Base-by-base conservation (phyloP, 345 rosid species). In the Physaria fendleri region DNA sequence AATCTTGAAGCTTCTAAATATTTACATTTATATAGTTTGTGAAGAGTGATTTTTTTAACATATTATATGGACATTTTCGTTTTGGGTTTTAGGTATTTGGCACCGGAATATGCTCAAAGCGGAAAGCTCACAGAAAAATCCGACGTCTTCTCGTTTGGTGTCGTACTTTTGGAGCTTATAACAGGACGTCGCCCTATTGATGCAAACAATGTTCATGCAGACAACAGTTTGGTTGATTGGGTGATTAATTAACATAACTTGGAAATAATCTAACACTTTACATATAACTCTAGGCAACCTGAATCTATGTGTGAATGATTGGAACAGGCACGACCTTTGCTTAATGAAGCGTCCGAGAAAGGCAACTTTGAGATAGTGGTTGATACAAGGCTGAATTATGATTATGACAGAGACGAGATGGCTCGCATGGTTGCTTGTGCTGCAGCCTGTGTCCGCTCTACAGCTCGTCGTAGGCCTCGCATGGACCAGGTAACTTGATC, bases 201-300 rank as follows among this genome's bases (percentile, higher is more conserved):
- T 74, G 13, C 74, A 46, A 53, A 73, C 25, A 74, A 73, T 47
- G 28, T 80, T 43, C 54, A 53, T 72, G 70, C 66, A 75, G 89
- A 89, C 11, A 82, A 82, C 42, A 86, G 90, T 69, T 73, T 89
- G 56, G 95, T 86, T 16, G 92, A 89, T 49, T 89, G 97, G 97
- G 97, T 89, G 70, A 72, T 74, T 58, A 71, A 72, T 74, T 58
- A 28, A 3, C 57, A 44, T 35, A 0, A 16, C 1, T 49, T 49
- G 2, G 20, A 22, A 41, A 58, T 32, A 38, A 7, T 18, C 34
- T 33, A 17, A 13, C 16, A n/a, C 8, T 34, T 71, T n/a, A n/a
- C 13, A 15, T 25, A 46, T 33, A 11, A 12, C 7, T 12, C 35
- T n/a, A n/a, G 46, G 43, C 27, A 22, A 28, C n/a, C n/a, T n/a